Evolutionary conservation across 495 filamentous ascomycete genomes (phyloP).

Genomic region (Letharia lupina): DNA sequence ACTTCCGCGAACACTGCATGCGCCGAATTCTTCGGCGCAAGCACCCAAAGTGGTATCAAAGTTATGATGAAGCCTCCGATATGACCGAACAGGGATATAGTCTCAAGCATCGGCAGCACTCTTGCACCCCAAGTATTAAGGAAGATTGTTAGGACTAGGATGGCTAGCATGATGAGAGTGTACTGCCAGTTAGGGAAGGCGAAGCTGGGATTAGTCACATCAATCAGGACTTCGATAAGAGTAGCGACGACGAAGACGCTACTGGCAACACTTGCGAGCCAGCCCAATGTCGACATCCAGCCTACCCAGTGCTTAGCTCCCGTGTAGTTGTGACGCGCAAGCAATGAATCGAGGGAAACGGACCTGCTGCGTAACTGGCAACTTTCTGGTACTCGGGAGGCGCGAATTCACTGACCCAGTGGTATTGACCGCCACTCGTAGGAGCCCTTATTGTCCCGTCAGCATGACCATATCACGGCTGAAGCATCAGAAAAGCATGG

Average conservation of each 20-base stretch:
- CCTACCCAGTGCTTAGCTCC: slow-evolving; percentile 23
- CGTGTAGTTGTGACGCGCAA: background rate
- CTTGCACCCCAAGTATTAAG: slow-evolving; percentile 23
- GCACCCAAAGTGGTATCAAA: slow-evolving; percentile 22
- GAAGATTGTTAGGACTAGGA: slow-evolving; percentile 29
- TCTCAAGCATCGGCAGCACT: slow-evolving; percentile 22
- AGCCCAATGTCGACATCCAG: slow-evolving; percentile 43
- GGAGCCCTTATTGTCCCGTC: slow-evolving; percentile 27
- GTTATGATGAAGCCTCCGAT: slow-evolving; percentile 16
- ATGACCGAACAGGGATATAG: slow-evolving; percentile 27
- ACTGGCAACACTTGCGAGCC: slow-evolving; percentile 32
- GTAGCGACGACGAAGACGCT: slow-evolving; percentile 37
- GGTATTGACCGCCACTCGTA: slow-evolving; percentile 29
- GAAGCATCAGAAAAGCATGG: background rate
- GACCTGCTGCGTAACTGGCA: slow-evolving; percentile 33
- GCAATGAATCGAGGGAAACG: slow-evolving; percentile 1
- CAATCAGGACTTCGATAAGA: slow-evolving; percentile 31
- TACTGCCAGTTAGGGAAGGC: slow-evolving; percentile 31
- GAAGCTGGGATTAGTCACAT: slow-evolving; percentile 26
- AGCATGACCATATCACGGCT: background rate
- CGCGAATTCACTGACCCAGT: slow-evolving; percentile 38
- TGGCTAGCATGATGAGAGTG: slow-evolving; percentile 34
- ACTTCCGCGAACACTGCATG: slow-evolving; percentile 27
- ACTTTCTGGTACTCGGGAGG: slow-evolving; percentile 32
- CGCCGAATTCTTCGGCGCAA: slow-evolving; percentile 27